Evolutionary conservation across 192 early-diverging fungal species (phyloP), one percentile per base, ranked within the genome.

Genomic region (Entophlyctis luteolus): DNA sequence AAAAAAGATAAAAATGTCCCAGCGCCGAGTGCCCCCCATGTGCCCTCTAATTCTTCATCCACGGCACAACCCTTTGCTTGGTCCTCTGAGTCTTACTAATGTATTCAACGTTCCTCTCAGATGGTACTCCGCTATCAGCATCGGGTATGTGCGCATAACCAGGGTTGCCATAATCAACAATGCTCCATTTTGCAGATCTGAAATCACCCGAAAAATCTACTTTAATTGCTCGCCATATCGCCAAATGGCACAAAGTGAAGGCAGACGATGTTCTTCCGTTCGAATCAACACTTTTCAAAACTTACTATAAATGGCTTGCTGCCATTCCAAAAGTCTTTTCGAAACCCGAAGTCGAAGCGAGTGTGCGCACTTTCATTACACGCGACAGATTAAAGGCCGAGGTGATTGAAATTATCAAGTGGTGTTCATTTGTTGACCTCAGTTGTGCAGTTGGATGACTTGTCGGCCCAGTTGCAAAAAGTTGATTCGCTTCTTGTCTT

Each of bases 401-500:
- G 62, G 59, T 60, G n/a, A 42, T 12, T 42, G 39, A 12, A 42
- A 8, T 42, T 8, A 42, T 42, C 39, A 42, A 42, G n/a, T 42
- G 8, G n/a, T 12, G 8, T 8, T 12, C 22, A 53, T 58, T 35
- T 46, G 31, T 39, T 46, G 38, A 46, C 46, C 3, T 25, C 14
- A 2, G 4, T 23, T 0, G 27, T 33, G 23, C 31, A 59, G 55
- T 37, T 70, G 39, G 20, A 34, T 8, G n/a, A 42, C 18, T 31
- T 82, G 62, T 36, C 67, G 62, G 25, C 28, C 23, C 67, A 81
- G 42, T 52, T 90, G 22, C 69, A 77, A 22, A 72, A 75, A 33
- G 65, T 92, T 28, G 63, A 90, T 39, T 87, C 91, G 2, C 91
- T 90, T 0, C 81, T 95, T 20, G 91, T 91, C 4, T 96, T 96